phyloP scores from a whole-genome alignment of 2,329 filamentous ascomycete genomes.

The Chrysoporthe cubensis region DNA sequence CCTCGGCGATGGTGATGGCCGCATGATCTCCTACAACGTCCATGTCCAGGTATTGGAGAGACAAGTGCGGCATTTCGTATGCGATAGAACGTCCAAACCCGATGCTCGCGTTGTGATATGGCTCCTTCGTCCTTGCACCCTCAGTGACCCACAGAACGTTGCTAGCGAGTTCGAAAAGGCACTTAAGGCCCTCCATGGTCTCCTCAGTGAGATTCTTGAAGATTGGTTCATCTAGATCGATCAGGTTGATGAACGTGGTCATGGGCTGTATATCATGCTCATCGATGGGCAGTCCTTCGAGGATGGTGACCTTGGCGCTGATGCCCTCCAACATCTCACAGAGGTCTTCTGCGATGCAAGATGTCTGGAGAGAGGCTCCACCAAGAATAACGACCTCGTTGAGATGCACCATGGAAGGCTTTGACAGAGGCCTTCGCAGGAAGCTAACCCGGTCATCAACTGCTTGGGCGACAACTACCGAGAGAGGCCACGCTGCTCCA shows the following conservation, averaged over 20 bases:
- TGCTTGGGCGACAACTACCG: constrained; percentile 30
- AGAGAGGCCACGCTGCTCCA: constrained; percentile 18
- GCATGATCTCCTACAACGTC: constrained; percentile 11
- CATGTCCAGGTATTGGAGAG: constrained; percentile 33
- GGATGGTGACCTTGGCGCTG: constrained; percentile 22
- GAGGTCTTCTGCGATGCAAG: neutral
- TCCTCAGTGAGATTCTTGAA: constrained; percentile 31
- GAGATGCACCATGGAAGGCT: neutral
- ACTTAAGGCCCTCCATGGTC: constrained; percentile 28
- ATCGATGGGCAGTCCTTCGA: constrained; percentile 15
- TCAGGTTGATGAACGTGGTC: constrained; percentile 25
- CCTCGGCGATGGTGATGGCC: constrained; percentile 27
- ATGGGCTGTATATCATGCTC: neutral
- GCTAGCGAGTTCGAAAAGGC: constrained; percentile 27
- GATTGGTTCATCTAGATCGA: constrained; percentile 35
- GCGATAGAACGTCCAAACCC: constrained; percentile 31
- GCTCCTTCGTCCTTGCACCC: constrained; percentile 29
- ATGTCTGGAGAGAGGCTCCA: neutral
- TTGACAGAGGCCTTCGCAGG: neutral
- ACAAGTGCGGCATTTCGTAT: constrained; percentile 30
- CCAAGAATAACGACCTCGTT: neutral
- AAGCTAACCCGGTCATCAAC: constrained; percentile 26
- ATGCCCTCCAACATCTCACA: neutral
- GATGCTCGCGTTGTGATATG: constrained; percentile 33
- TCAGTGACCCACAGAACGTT: constrained; percentile 36